A percentile compares a stretch with the other conserved stretches of the same genome.
These are phyloP conservation scores for Lipomyces yamadae DNA, from an alignment of 805 yeast genomes.

Conservation along the genomic window DNA sequence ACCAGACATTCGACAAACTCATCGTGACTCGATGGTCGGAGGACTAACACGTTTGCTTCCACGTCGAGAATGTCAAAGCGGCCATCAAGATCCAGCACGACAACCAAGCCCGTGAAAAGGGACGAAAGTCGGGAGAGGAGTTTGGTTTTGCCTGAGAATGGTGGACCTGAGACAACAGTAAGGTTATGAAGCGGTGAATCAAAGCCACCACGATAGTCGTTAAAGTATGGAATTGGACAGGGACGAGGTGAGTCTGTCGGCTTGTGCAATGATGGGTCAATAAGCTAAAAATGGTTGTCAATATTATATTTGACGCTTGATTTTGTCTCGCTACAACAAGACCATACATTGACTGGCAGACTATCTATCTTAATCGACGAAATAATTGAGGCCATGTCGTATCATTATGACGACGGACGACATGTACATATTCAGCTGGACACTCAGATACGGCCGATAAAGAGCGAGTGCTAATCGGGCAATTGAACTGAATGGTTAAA, in stretches of 20 bases:
- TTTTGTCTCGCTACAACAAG: not conserved
- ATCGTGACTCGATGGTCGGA: constrained; percentile 3
- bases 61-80: constrained; percentile 12
- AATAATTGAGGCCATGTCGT: constrained; percentile 7
- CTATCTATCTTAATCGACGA: not conserved
- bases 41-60: constrained; percentile 5
- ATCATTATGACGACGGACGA: not conserved
- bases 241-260: constrained; percentile 1
- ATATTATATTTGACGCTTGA: not conserved
- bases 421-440: not conserved
- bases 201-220: constrained; percentile 5
- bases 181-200: constrained; percentile 8
- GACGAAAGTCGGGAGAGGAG: constrained; percentile 18
- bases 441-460: not conserved
- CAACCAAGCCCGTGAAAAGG: constrained; percentile 8
- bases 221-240: constrained; percentile 19
- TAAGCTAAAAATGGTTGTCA: not conserved
- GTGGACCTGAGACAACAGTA: constrained; percentile 25
- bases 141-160: constrained; percentile 31
- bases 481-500: too few species aligned
- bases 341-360: not conserved
- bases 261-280: not conserved
- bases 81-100: constrained; percentile 35
- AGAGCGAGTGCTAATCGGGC: too few species aligned
- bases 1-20: constrained; percentile 8